phyloP scores from a whole-genome alignment of 257 asterid genomes.

The Penstemon eatonii region DNA sequence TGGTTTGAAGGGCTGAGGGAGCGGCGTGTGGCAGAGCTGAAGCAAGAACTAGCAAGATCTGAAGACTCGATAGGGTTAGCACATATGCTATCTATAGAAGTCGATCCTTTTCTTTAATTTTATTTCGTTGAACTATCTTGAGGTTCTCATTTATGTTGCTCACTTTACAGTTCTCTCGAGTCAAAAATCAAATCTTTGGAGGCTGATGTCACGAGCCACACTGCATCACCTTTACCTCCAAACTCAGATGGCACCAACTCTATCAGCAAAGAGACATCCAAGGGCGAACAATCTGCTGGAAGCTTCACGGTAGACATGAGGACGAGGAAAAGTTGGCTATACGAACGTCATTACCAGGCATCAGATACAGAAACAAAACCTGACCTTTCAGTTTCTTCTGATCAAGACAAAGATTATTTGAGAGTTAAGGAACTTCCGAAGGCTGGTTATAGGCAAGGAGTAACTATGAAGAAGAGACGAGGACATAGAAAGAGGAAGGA shows the following conservation, averaged over 20 bases:
- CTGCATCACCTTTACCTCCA: constrained; percentile 49
- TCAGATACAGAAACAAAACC: constrained; percentile 36
- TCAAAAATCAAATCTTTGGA: no score
- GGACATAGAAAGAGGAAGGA: constrained; percentile 76
- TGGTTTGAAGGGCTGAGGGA: constrained; percentile 87
- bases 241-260: constrained; percentile 58
- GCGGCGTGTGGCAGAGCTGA: constrained; percentile 77
- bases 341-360: constrained; percentile 38
- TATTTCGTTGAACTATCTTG: not conserved
- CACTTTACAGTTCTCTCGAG: no score
- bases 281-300: constrained; percentile 69
- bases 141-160: not conserved
- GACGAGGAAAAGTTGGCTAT: constrained; percentile 41
- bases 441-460: constrained; percentile 34
- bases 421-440: constrained; percentile 32
- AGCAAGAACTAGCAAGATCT: constrained; percentile 65
- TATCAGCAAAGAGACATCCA: constrained; percentile 51
- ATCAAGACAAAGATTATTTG: constrained; percentile 29
- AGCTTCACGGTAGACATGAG: constrained; percentile 66
- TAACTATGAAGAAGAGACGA: constrained; percentile 64
- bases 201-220: constrained; percentile 39
- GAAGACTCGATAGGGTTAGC: constrained; percentile 87
- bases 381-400: constrained; percentile 39
- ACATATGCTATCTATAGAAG: constrained; percentile 5
- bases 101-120: not conserved